Evolutionary conservation across 2,329 filamentous ascomycete genomes (phyloP).

Genomic region (Zymoseptoria brevis): DNA sequence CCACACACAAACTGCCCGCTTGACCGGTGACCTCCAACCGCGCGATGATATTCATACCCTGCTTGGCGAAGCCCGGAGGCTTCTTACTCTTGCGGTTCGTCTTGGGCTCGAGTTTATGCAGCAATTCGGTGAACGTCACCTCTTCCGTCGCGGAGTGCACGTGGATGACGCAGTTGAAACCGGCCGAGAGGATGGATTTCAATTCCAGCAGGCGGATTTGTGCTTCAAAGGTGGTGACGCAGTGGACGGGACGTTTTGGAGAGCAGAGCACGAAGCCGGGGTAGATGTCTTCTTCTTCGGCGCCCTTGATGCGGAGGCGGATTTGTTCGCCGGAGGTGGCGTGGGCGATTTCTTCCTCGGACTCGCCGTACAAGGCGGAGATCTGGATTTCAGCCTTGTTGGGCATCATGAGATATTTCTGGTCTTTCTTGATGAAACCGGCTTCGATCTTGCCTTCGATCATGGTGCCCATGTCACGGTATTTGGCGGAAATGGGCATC

Average conservation of each 20-base stretch:
- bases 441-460: slow-evolving; percentile 96
- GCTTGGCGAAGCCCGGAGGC: slow-evolving; percentile 80
- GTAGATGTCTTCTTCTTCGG: slow-evolving; percentile 94
- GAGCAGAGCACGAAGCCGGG: slow-evolving; percentile 96
- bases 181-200: slow-evolving; percentile 86
- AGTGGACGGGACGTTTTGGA: slow-evolving; percentile 86
- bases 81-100: slow-evolving; percentile 90
- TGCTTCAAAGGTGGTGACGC: slow-evolving; percentile 81
- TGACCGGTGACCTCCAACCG: slow-evolving; percentile 79
- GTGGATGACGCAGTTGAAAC: slow-evolving; percentile 96
- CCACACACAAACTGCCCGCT: slow-evolving; percentile 81
- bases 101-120: slow-evolving; percentile 94
- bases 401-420: slow-evolving; percentile 87
- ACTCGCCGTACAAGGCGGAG: slow-evolving; percentile 84
- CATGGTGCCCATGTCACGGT: slow-evolving; percentile 94
- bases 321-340: slow-evolving; percentile 93
- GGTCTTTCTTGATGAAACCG: slow-evolving; percentile 85
- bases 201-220: slow-evolving; percentile 93
- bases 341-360: slow-evolving; percentile 77
- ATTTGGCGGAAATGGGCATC: slow-evolving; percentile 97
- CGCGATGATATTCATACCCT: slow-evolving; percentile 80
- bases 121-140: slow-evolving; percentile 76
- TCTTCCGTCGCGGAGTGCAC: slow-evolving; percentile 97
- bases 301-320: slow-evolving; percentile 80
- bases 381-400: slow-evolving; percentile 76